A percentile compares a stretch with the other conserved stretches of the same genome.
These are phyloP conservation scores for Nannochloropsis granulata DNA, from an alignment of 108 stramenopile species.

Conservation along the genomic window DNA sequence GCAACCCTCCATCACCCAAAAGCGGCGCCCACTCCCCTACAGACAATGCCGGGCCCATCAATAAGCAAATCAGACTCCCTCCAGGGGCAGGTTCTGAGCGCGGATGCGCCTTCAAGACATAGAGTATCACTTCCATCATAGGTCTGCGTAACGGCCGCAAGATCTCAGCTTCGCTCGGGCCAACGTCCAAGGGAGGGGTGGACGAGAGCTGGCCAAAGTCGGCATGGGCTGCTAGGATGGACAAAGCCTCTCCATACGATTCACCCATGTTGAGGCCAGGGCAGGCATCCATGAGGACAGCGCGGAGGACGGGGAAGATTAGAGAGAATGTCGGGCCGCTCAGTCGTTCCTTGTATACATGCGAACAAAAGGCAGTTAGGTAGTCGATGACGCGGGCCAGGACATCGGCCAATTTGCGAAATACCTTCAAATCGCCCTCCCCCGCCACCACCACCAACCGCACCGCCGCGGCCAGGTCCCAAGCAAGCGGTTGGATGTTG, in stretches of 20 bases:
- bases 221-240: slow-evolving; percentile 11
- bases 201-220: background rate
- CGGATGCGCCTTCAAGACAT: slow-evolving; percentile 12
- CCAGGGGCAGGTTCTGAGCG: slow-evolving; percentile 15
- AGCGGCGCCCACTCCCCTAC: slow-evolving; percentile 16
- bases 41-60: slow-evolving; percentile 5
- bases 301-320: slow-evolving; percentile 12
- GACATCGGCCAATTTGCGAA: background rate
- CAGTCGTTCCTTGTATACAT: background rate
- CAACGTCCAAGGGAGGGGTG: background rate
- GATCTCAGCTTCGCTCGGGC: background rate
- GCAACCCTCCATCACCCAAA: slow-evolving; percentile 9
- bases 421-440: background rate
- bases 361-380: background rate
- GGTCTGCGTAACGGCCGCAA: slow-evolving; percentile 1
- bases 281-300: slow-evolving; percentile 12
- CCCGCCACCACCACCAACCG: slow-evolving; percentile 1
- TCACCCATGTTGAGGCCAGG: slow-evolving; percentile 5
- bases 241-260: slow-evolving; percentile 2
- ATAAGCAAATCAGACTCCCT: slow-evolving; percentile 7
- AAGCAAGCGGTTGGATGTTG: background rate
- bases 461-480: slow-evolving; percentile 4
- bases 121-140: slow-evolving; percentile 16
- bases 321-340: background rate
- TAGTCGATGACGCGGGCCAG: background rate